Percentiles rank a stretch among this genome's conserved stretches.
These are phyloP conservation scores for Termitomyces sp. DNA, from an alignment of 1,284 basidiomycete species.

Conservation along the genomic window DNA sequence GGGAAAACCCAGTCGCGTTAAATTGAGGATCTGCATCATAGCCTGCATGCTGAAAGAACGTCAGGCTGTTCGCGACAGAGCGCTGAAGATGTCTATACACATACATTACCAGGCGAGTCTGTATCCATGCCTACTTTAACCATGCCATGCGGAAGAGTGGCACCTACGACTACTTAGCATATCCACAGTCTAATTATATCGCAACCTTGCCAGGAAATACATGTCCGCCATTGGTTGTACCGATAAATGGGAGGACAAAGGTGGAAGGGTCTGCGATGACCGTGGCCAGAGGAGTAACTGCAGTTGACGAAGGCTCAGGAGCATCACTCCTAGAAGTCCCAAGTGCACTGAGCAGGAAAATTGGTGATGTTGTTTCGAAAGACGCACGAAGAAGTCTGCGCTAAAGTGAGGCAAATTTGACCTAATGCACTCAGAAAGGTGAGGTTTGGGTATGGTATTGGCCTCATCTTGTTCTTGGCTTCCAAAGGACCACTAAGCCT, in stretches of 20 bases:
- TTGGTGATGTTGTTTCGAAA: neutral
- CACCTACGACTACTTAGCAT: constrained; percentile 32
- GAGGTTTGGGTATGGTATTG: neutral
- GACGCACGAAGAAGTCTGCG: neutral
- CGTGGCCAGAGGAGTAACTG: neutral
- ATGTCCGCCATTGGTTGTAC: constrained; percentile 55
- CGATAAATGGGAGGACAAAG: constrained; percentile 54
- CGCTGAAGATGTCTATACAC: constrained; percentile 16
- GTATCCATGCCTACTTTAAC: constrained; percentile 64
- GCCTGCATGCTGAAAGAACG: constrained; percentile 47
- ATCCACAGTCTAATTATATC: constrained; percentile 1
- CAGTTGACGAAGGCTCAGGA: neutral
- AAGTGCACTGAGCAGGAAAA: neutral
- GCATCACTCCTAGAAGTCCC: neutral
- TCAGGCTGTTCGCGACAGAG: neutral
- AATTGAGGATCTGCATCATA: constrained; percentile 49
- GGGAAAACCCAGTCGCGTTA: constrained; percentile 57
- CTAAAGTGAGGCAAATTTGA: neutral
- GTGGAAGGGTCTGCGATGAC: constrained; percentile 35
- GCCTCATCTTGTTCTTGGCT: neutral
- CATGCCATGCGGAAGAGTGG: constrained; percentile 64
- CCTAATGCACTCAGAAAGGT: neutral
- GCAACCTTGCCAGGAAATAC: constrained; percentile 49
- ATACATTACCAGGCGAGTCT: constrained; percentile 54
- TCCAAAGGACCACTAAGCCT: neutral